phyloP scores from a whole-genome alignment of 2,329 filamentous ascomycete genomes.

The Aspergillus fructus region DNA sequence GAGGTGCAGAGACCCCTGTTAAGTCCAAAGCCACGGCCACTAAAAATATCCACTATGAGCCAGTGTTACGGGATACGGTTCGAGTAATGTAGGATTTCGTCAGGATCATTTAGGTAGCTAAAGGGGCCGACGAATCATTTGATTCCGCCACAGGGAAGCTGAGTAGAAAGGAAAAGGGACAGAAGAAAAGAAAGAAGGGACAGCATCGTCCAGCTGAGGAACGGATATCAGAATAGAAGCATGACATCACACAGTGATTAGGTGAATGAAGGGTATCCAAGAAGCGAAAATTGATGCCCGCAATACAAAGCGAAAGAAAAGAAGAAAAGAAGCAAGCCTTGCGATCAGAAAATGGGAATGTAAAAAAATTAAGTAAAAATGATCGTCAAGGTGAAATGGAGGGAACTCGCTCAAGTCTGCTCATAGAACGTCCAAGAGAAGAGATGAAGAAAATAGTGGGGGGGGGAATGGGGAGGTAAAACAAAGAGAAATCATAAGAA shows the following conservation, averaged over 20 bases:
- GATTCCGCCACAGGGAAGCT: constrained; percentile 11
- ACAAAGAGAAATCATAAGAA: constrained; percentile 1
- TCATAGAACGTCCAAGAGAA: constrained; percentile 1
- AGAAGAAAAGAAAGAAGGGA: constrained; percentile 9
- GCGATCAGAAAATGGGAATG: constrained; percentile 8
- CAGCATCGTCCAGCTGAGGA: constrained; percentile 1
- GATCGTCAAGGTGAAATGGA: neutral
- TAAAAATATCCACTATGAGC: neutral
- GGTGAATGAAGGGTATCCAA: constrained; percentile 25
- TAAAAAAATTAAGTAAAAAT: constrained; percentile 12
- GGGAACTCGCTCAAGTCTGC: neutral
- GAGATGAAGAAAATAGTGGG: constrained; percentile 9
- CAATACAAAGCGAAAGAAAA: constrained; percentile 7
- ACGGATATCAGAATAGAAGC: constrained; percentile 5
- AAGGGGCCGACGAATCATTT: constrained; percentile 8
- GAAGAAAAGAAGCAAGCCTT: neutral
- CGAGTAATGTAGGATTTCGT: constrained; percentile 19
- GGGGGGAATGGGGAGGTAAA: constrained; percentile 14
- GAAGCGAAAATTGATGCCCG: constrained; percentile 21
- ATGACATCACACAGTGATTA: constrained; percentile 25
- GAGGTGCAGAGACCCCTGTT: too few species aligned
- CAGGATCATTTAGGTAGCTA: constrained; percentile 20
- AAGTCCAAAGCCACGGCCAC: neutral
- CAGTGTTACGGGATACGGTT: neutral
- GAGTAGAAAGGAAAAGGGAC: constrained; percentile 8